Conservation (phyloP, 2,329 filamentous ascomycete species). For the Verticillium longisporum region DNA sequence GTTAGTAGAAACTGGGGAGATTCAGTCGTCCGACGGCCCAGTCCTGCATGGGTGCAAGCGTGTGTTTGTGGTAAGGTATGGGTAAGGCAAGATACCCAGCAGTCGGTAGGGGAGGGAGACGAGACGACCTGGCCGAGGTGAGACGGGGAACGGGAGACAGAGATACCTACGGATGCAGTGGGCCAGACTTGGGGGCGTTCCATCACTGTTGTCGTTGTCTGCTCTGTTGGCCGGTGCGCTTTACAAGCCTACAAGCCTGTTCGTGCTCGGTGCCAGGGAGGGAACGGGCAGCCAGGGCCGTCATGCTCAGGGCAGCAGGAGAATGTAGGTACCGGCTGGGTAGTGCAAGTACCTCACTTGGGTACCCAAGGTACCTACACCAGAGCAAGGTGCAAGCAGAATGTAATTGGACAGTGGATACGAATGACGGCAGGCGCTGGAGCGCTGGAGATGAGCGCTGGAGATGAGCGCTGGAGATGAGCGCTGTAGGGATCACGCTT, state of each 20-base stretch:
- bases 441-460: conserved; percentile 11
- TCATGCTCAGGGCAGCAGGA: background rate
- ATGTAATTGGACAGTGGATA: background rate
- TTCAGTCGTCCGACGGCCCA: background rate
- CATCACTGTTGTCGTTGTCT: background rate
- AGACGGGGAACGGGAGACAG: background rate
- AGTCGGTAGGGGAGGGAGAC: background rate
- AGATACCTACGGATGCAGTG: too few relatives aligned
- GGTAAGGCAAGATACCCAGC: background rate
- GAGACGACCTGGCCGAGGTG: background rate
- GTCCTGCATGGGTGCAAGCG: background rate
- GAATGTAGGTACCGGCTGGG: too few relatives aligned
- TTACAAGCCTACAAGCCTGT: background rate
- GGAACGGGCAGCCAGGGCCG: background rate
- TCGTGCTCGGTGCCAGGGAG: background rate
- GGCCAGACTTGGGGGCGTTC: background rate
- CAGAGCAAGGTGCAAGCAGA: background rate
- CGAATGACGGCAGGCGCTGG: background rate
- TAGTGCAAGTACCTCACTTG: too few relatives aligned
- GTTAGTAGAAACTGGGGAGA: background rate
- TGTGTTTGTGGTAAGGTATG: background rate
- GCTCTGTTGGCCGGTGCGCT: background rate
- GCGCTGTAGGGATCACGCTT: conserved; percentile 4
- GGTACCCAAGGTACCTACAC: background rate
- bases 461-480: too few relatives aligned